These are phyloP conservation scores for Zymoseptoria tritici DNA, from an alignment of 2,329 filamentous ascomycete genomes.

Conservation along the genomic window DNA sequence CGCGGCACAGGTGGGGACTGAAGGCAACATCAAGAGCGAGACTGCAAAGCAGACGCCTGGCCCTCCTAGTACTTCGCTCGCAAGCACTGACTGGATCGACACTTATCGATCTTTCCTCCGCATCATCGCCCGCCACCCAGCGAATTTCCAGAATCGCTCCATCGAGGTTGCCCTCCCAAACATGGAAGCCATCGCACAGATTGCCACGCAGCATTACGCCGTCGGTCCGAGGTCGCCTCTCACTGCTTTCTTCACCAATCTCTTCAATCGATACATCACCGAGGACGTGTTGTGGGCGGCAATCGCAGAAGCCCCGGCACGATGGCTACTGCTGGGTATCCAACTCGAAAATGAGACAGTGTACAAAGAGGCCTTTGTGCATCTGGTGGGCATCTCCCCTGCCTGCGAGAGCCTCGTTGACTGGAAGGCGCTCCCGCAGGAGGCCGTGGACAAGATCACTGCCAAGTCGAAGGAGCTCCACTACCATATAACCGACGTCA, in stretches of 20 bases:
- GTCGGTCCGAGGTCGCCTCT: constrained; percentile 15
- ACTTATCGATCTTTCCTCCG: too few relatives aligned
- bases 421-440: constrained; percentile 3
- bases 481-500: too few relatives aligned
- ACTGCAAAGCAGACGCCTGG: too few relatives aligned
- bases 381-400: constrained; percentile 29
- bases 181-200: constrained; percentile 23
- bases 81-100: too few relatives aligned
- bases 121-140: too few relatives aligned
- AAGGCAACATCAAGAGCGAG: too few relatives aligned
- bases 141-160: too few relatives aligned
- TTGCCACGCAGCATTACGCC: constrained; percentile 23
- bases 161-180: too few relatives aligned
- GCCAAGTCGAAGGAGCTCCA: constrained; percentile 11
- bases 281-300: constrained; percentile 24
- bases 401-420: constrained; percentile 8
- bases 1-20: too few relatives aligned
- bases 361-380: constrained; percentile 32
- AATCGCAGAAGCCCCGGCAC: constrained; percentile 27
- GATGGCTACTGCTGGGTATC: constrained; percentile 28
- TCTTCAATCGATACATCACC: constrained; percentile 23
- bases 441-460: constrained; percentile 9
- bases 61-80: too few relatives aligned
- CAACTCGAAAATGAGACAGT: constrained; percentile 24
- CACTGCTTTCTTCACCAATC: constrained; percentile 4